These are phyloP conservation scores for Helminthosporium solani DNA, from an alignment of 2,329 filamentous ascomycete genomes.

Conservation along the genomic window DNA sequence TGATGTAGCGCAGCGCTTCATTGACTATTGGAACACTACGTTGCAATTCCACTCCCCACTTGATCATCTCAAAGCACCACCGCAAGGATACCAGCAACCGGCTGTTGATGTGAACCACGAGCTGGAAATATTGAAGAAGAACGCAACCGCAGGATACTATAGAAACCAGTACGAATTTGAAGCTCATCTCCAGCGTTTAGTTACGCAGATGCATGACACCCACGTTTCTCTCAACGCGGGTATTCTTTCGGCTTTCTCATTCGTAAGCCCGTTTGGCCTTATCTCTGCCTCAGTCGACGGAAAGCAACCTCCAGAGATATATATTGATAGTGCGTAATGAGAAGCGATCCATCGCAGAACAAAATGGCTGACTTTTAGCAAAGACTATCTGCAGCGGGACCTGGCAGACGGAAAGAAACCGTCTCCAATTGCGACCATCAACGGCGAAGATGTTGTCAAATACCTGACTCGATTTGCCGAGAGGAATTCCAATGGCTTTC, in stretches of 20 bases:
- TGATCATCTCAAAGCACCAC: conserved; percentile 44
- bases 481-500: conserved; percentile 34
- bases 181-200: conserved; percentile 34
- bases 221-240: conserved; percentile 32
- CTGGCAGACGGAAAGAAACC: conserved; percentile 21
- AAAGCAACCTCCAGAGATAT: conserved; percentile 28
- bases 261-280: conserved; percentile 26
- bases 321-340: conserved; percentile 32
- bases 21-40: conserved; percentile 49
- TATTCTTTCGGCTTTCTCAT: conserved; percentile 28
- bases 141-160: conserved; percentile 29
- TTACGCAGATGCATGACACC: conserved; percentile 32
- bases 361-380: no score
- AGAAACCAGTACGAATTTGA: conserved; percentile 44
- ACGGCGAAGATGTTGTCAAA: conserved; percentile 20
- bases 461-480: conserved; percentile 21
- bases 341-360: no score
- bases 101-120: conserved; percentile 35
- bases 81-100: conserved; percentile 45
- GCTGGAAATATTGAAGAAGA: conserved; percentile 26
- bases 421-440: conserved; percentile 26
- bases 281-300: conserved; percentile 24
- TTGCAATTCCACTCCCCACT: conserved; percentile 49
- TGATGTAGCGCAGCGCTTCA: conserved; percentile 46
- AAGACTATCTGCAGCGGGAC: no score